A percentile compares a stretch with the other conserved stretches of the same genome.
phyloP scores from a whole-genome alignment of 306 rosid genomes.

The Citrullus colocynthis region DNA sequence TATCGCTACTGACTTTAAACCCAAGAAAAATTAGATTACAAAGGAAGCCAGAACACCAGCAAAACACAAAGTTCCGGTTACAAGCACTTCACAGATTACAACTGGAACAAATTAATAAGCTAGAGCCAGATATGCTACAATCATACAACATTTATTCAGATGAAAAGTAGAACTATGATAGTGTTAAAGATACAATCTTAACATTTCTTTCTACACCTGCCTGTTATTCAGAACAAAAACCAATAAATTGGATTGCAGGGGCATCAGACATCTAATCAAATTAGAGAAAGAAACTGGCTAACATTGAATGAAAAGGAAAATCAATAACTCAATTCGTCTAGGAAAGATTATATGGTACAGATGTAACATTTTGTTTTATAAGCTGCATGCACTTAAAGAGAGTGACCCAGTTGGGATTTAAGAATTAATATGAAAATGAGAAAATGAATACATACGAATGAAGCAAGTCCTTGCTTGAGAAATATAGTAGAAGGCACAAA shows the following conservation, averaged over 20 bases:
- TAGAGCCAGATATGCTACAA: not conserved
- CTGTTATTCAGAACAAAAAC: not conserved
- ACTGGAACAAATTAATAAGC: not conserved
- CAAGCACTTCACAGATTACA: not conserved
- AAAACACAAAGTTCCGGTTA: not conserved
- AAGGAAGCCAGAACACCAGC: not conserved
- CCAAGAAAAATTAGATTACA: not conserved
- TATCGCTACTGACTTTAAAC: not conserved
- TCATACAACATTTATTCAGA: not conserved
- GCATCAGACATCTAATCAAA: not conserved
- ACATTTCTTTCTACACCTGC: not conserved
- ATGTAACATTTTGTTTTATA: not conserved
- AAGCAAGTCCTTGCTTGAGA: slow-evolving; percentile 75
- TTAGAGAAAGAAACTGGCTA: not conserved
- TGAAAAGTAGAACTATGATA: not conserved
- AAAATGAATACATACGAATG: slow-evolving; percentile 54
- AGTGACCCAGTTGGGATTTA: not conserved
- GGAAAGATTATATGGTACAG: not conserved
- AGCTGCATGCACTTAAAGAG: not conserved
- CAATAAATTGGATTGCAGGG: not conserved
- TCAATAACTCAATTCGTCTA: not conserved
- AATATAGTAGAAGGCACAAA: slow-evolving; percentile 84
- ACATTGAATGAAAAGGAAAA: not conserved
- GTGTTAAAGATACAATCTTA: not conserved
- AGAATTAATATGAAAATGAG: not conserved